Base-by-base conservation (phyloP, 306 rosid genomes). In the Lotus japonicus region DNA sequence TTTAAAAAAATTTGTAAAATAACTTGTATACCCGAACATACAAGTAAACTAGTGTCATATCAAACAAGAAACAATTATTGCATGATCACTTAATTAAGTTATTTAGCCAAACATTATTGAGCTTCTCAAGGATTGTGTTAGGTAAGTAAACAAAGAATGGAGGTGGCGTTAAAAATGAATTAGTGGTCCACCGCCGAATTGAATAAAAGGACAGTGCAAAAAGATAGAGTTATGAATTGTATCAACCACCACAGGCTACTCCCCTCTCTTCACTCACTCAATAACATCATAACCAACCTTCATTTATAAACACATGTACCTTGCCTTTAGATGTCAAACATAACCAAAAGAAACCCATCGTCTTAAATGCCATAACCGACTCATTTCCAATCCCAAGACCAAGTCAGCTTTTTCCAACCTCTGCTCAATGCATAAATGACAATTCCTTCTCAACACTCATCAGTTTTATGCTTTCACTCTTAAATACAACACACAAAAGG, bases 231-330 rank as follows among this genome's bases (percentile, higher is more conserved):
- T 50, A 74, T 83, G 74, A 83, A 81, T 80, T 21, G 86, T 38
- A 57, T 78, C 86, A 80, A 72, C 89, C 71, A 88, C 81, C 81
- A 79, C 77, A 63, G 50, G 42, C 75, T 71, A 43, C 80, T 68
- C 57, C 31, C 35, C 54, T 56, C 61, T n/a, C n/a, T n/a, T n/a
- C n/a, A n/a, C n/a, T n/a, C 19, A 31, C 23, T 23, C 67, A 46
- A 18, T 70, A 51, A 53, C 7, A 53, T 41, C 55, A 72, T 42
- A 79, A 72, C 77, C 80, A 56, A 67, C 77, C 70, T 74, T 58
- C 78, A 77, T 67, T 74, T 60, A 67, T 71, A 68, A 62, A 69
- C 74, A 70, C 67, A 64, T 43, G 80, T 55, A 59, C 82, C 82
- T 75, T 71, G 70, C 73, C 65, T 71, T 61, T 71, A 42, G 49